These are phyloP conservation scores for Coccomyxa subellipsoidea DNA, from an alignment of 163 green algal genomes.

Conservation along the genomic window DNA sequence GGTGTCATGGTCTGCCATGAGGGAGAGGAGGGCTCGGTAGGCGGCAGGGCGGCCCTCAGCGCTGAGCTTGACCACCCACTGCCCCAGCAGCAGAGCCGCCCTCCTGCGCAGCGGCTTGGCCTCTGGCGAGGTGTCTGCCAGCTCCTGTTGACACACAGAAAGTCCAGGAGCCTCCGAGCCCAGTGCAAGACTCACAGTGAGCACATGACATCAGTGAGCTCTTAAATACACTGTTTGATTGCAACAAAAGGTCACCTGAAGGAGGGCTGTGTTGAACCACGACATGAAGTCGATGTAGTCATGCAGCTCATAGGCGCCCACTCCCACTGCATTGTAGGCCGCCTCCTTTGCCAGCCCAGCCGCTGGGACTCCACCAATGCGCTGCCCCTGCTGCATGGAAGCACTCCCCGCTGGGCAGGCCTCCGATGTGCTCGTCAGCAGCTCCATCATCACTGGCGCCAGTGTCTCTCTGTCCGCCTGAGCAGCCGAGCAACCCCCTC, in stretches of 20 bases:
- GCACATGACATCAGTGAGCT: too few species aligned
- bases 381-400: conserved; percentile 16
- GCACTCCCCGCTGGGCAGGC: conserved; percentile 31
- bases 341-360: conserved; percentile 66
- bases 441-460: conserved; percentile 50
- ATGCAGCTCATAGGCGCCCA: conserved; percentile 69
- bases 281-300: conserved; percentile 69
- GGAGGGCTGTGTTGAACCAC: conserved; percentile 52
- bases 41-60: conserved; percentile 50
- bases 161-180: too few species aligned
- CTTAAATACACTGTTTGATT: too few species aligned
- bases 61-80: conserved; percentile 67
- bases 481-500: not conserved
- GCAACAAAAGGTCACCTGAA: too few species aligned
- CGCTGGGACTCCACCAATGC: conserved; percentile 25
- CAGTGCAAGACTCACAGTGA: too few species aligned
- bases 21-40: conserved; percentile 61
- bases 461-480: conserved; percentile 51
- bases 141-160: conserved; percentile 50
- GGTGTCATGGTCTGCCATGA: not conserved
- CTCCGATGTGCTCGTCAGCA: conserved; percentile 37
- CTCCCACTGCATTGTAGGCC: conserved; percentile 56
- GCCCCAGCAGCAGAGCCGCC: conserved; percentile 60
- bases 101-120: conserved; percentile 57
- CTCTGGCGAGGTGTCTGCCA: conserved; percentile 41